Base-by-base conservation (phyloP, 768 basidiomycete species). In the Lactarius deliciosus region DNA sequence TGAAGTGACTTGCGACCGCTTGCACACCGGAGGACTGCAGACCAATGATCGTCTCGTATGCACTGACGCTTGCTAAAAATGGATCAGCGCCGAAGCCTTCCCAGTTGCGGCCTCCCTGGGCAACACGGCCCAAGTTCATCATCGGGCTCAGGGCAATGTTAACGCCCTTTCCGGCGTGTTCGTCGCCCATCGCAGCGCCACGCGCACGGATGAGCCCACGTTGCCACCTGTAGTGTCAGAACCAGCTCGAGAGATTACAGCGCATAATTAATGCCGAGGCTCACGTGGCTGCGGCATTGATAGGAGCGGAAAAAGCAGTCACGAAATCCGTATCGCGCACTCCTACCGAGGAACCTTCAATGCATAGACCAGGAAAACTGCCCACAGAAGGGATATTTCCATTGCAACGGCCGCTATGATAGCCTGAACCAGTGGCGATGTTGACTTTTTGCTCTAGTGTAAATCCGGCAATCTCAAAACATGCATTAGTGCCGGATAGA, bases 51-150 rank as follows among this genome's bases (percentile, higher is more conserved):
- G 93, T 96, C 76, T 94, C 90, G 65, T 86, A 89, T 5, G 88
- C 84, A 1, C 81, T 79, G 73, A 92, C 92, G 16, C 95, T 93
- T 25, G 85, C 72, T 15, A 96, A 79, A 78, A 86, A 96, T 0
- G 95, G 95, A 74, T 97, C 95, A 15, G 84, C 92, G 32, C 94
- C 94, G 65, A 94, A 95, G n/a, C 92, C 92, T 81, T 96, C 95
- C 92, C 93, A 96, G 76, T 95, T 94, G 38, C 95, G 81, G 20
- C 95, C 95, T 7, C 90, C 92, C 69, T 85, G 81, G 3, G 90
- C 86, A n/a, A 88, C 77, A 20, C 91, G 85, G 4, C 88, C 91
- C 80, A 96, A 85, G 74, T 95, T 94, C 86, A 92, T 94, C 89
- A 91, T 91, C 0, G 92, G 84, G 40, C 82, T 80, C 3, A 96